phyloP scores from a whole-genome alignment of 1,139 yeast genomes.

The Pichia sp. region DNA sequence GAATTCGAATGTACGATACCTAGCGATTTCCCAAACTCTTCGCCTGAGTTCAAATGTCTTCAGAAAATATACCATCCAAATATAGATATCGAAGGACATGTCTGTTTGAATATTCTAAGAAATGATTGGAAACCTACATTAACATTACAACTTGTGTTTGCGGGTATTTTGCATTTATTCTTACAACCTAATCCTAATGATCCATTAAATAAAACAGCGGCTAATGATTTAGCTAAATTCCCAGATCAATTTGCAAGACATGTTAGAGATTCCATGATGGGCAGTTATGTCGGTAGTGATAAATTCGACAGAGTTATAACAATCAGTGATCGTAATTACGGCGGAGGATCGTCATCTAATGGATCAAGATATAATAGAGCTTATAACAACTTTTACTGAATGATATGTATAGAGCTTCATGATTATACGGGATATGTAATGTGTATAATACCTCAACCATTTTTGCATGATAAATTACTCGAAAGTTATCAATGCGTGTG shows the following conservation, averaged over 20 bases:
- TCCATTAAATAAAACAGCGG: constrained; percentile 91
- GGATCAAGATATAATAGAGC: constrained; percentile 3
- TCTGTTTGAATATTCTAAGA: constrained; percentile 84
- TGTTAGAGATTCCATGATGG: constrained; percentile 69
- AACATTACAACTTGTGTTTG: constrained; percentile 74
- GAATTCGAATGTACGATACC: constrained; percentile 62
- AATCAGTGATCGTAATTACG: not conserved
- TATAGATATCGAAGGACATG: constrained; percentile 86
- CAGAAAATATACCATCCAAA: constrained; percentile 90
- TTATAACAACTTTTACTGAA: not conserved
- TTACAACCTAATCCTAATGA: constrained; percentile 91
- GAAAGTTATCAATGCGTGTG: too few species aligned
- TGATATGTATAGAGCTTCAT: not conserved
- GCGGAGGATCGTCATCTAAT: not conserved
- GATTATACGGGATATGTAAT: too few species aligned
- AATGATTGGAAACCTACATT: constrained; percentile 98
- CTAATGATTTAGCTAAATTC: constrained; percentile 64
- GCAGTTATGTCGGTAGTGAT: constrained; percentile 59
- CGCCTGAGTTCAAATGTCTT: constrained; percentile 78
- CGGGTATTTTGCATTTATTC: constrained; percentile 84
- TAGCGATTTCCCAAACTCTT: constrained; percentile 84
- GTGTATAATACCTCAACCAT: too few species aligned
- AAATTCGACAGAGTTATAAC: constrained; percentile 57
- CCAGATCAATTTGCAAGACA: constrained; percentile 53
- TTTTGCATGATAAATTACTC: too few species aligned